Evolutionary conservation across 257 asterid genomes (phyloP).

Genomic region (Scutellaria minor): DNA sequence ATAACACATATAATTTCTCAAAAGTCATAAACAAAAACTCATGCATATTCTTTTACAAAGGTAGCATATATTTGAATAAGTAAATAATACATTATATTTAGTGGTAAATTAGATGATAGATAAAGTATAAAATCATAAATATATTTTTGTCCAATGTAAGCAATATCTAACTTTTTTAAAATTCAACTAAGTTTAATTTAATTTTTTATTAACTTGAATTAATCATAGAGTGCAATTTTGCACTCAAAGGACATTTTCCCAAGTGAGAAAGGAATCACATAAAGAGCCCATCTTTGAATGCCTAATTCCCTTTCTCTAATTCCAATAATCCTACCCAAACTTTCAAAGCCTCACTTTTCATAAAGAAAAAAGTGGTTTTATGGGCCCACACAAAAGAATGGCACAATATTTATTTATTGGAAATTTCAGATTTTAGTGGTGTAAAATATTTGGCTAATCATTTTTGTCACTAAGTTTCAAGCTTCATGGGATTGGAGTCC

Average conservation of each 20-base stretch:
- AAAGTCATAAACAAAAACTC: no score
- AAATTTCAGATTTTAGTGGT: conserved; percentile 35
- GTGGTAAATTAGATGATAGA: no score
- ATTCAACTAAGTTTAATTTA: no score
- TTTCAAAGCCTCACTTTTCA: conserved; percentile 59
- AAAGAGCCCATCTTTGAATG: conserved; percentile 45
- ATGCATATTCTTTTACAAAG: no score
- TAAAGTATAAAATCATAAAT: no score
- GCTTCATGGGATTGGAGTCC: conserved; percentile 65
- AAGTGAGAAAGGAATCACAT: conserved; percentile 56
- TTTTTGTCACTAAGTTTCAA: conserved; percentile 56
- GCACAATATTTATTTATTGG: conserved; percentile 25
- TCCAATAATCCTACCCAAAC: conserved; percentile 60
- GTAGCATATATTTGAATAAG: no score
- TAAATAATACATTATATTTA: no score
- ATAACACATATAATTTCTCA: no score
- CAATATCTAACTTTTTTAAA: no score
- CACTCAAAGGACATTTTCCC: conserved; percentile 6
- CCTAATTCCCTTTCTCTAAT: conserved; percentile 58
- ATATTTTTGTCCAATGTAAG: no score
- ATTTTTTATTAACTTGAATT: no score
- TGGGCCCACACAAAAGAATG: conserved; percentile 43
- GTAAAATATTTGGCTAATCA: conserved; percentile 55
- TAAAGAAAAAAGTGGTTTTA: conserved; percentile 47
- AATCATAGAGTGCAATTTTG: background rate